These are phyloP conservation scores for Emmonsiellopsis sp. DNA, from an alignment of 2,329 filamentous ascomycete species.

Conservation along the genomic window DNA sequence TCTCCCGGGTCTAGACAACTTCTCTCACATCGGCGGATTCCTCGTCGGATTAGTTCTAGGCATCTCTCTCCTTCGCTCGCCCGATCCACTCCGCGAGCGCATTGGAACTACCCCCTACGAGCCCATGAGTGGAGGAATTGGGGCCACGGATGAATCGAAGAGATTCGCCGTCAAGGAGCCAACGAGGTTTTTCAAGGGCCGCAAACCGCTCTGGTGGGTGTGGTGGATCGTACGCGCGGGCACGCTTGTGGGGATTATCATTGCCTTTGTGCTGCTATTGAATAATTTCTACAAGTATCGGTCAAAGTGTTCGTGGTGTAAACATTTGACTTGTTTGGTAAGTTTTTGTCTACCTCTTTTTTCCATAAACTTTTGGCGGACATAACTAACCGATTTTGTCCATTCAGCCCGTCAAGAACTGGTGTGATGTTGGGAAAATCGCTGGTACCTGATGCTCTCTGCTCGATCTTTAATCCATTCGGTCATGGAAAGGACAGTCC, in stretches of 20 bases:
- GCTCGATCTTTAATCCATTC: no score
- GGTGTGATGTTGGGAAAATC: constrained; percentile 2
- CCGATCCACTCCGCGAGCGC: constrained; percentile 64
- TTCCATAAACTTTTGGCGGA: not conserved
- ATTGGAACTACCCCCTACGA: constrained; percentile 64
- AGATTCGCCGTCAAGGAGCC: constrained; percentile 51
- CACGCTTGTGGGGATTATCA: constrained; percentile 67
- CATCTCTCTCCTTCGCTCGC: constrained; percentile 79
- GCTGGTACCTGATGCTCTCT: not conserved
- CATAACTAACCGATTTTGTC: not conserved
- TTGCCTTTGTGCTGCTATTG: constrained; percentile 77
- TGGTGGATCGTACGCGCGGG: constrained; percentile 87
- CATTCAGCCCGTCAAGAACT: constrained; percentile 3
- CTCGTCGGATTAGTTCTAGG: constrained; percentile 83
- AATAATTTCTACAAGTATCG: constrained; percentile 81
- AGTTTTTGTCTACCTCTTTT: constrained; percentile 33
- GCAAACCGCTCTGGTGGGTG: constrained; percentile 90
- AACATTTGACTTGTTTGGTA: constrained; percentile 87
- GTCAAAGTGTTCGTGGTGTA: constrained; percentile 80
- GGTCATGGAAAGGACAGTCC: no score
- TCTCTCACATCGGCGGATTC: constrained; percentile 93
- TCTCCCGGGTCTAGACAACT: constrained; percentile 90
- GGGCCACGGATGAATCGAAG: constrained; percentile 34
- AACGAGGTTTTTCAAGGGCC: constrained; percentile 52
- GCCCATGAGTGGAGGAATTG: constrained; percentile 48